These are phyloP conservation scores for Silene latifolia DNA, from an alignment of 148 eudicot species.

Conservation along the genomic window DNA sequence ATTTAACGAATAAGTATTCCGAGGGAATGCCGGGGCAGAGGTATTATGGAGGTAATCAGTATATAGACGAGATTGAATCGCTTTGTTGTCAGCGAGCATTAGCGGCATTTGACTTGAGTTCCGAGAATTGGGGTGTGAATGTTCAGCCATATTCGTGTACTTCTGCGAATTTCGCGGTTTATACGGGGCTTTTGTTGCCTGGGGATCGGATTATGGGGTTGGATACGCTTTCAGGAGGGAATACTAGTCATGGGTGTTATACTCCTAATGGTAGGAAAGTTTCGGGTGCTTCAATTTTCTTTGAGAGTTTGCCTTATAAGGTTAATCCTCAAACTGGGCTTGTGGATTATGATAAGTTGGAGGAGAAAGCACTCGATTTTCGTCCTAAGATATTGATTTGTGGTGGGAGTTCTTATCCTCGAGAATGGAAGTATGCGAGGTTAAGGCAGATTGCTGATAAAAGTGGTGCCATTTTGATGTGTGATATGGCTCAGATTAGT, in stretches of 20 bases:
- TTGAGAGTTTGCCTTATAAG: conserved; percentile 80
- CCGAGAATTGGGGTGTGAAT: conserved; percentile 84
- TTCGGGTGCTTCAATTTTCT: conserved; percentile 91
- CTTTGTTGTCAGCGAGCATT: conserved; percentile 76
- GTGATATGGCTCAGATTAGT: conserved; percentile 98
- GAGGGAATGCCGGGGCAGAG: conserved; percentile 93
- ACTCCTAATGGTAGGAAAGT: conserved; percentile 87
- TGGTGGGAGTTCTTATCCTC: conserved; percentile 94
- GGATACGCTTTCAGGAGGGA: conserved; percentile 85
- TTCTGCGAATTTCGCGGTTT: conserved; percentile 85
- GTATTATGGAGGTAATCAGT: conserved; percentile 81
- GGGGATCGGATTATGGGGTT: conserved; percentile 94
- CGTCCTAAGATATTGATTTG: conserved; percentile 91
- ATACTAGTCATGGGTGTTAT: conserved; percentile 85
- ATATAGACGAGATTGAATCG: conserved; percentile 78
- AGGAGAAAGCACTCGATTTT: conserved; percentile 83
- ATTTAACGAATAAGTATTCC: conserved; percentile 79
- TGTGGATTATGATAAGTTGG: conserved; percentile 81
- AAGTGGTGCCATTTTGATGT: conserved; percentile 79
- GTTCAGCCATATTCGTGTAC: conserved; percentile 95
- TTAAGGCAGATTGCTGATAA: conserved; percentile 80
- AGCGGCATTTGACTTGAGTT: conserved; percentile 62
- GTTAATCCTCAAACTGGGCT: conserved; percentile 69
- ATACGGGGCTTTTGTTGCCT: conserved; percentile 69
- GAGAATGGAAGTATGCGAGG: conserved; percentile 85